Percentiles rank a stretch among this genome's conserved stretches.
phyloP scores from a whole-genome alignment of 495 filamentous ascomycete genomes.

The Acidiella bohemica region DNA sequence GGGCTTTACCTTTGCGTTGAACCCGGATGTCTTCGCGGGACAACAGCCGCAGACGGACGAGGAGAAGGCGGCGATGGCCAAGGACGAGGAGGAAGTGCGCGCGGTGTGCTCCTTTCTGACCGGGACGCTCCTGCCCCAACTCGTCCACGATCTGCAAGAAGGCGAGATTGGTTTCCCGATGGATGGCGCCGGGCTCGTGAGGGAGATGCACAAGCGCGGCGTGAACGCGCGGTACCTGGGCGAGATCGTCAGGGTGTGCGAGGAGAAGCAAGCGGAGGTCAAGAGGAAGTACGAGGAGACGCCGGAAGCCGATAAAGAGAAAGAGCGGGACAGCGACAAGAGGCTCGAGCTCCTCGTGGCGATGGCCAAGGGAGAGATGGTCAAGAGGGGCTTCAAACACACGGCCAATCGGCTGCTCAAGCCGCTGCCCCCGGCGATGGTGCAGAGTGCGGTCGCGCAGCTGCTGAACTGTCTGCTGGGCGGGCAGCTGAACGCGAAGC shows the following conservation, averaged over 20 bases:
- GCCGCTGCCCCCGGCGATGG: conserved; percentile 63
- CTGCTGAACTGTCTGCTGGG: conserved; percentile 92
- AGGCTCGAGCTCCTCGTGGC: conserved; percentile 63
- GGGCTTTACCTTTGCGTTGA: conserved; percentile 73
- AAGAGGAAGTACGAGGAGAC: conserved; percentile 48
- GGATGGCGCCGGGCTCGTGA: conserved; percentile 83
- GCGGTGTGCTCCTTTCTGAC: conserved; percentile 68
- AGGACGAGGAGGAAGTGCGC: conserved; percentile 81
- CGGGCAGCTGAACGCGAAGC: conserved; percentile 56
- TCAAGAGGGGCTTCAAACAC: conserved; percentile 89
- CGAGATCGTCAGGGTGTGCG: conserved; percentile 41
- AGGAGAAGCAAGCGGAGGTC: background rate
- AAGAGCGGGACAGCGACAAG: conserved; percentile 11
- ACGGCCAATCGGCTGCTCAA: conserved; percentile 65
- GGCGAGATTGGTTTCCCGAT: conserved; percentile 94
- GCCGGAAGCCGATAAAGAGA: conserved; percentile 17
- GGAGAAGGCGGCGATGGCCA: conserved; percentile 70
- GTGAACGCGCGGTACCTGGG: conserved; percentile 96
- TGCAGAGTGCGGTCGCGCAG: conserved; percentile 65
- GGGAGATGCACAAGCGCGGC: conserved; percentile 88
- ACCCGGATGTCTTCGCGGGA: conserved; percentile 90
- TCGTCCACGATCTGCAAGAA: conserved; percentile 58
- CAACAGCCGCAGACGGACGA: conserved; percentile 80
- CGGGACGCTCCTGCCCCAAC: conserved; percentile 55
- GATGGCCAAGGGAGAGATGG: conserved; percentile 80